Percentiles rank a stretch among this genome's conserved stretches.
These are phyloP conservation scores for Backusella westeae DNA, from an alignment of 192 early-diverging fungal genomes.

Conservation along the genomic window DNA sequence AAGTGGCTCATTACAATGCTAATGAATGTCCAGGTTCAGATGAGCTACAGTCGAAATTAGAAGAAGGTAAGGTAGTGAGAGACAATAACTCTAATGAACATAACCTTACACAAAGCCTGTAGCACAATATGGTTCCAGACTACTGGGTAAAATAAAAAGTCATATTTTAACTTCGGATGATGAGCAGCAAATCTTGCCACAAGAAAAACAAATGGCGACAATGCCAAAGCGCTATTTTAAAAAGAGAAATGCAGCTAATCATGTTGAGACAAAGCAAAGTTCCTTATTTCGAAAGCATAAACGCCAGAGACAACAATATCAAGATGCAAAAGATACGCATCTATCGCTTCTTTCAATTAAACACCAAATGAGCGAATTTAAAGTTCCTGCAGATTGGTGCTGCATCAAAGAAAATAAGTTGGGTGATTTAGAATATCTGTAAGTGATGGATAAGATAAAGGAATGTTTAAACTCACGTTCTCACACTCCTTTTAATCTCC, in stretches of 20 bases:
- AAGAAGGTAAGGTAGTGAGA: not conserved
- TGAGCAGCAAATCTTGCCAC: not conserved
- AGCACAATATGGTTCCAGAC: not conserved
- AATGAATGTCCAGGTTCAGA: not conserved
- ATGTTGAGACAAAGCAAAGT: not conserved
- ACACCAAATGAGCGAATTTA: not conserved
- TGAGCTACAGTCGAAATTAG: not conserved
- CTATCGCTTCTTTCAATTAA: not conserved
- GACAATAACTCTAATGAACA: not conserved
- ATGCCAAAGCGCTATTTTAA: not conserved
- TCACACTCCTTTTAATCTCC: not conserved
- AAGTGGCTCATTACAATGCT: not conserved
- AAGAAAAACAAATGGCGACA: not conserved
- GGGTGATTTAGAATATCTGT: not conserved
- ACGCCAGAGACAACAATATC: not conserved
- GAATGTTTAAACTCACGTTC: constrained; percentile 8
- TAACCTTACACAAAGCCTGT: not conserved
- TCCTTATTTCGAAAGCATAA: not conserved
- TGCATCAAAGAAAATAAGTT: not conserved
- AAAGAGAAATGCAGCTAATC: not conserved
- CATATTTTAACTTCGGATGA: not conserved
- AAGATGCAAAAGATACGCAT: not conserved
- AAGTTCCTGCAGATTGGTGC: not conserved
- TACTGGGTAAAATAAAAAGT: not conserved
- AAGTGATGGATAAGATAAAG: not conserved